These are phyloP conservation scores for Xenoacremonium recifei DNA, from an alignment of 2,329 filamentous ascomycete genomes.

Conservation along the genomic window DNA sequence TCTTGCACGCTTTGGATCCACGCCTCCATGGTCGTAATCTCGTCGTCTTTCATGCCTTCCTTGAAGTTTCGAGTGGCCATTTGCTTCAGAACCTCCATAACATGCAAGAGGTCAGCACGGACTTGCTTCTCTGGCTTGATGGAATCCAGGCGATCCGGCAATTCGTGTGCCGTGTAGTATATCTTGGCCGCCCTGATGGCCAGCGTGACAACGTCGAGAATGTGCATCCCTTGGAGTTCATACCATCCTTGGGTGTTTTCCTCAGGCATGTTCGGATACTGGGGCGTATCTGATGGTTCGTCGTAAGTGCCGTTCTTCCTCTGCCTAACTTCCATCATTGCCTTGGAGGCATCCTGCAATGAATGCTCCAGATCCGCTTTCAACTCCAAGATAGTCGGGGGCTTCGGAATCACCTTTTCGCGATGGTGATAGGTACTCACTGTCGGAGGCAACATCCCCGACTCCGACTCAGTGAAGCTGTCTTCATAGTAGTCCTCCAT, in stretches of 20 bases:
- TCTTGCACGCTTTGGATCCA: conserved; percentile 80
- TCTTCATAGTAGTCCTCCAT: conserved; percentile 53
- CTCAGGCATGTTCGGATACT: conserved; percentile 40
- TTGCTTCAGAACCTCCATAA: conserved; percentile 88
- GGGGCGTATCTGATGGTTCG: conserved; percentile 25
- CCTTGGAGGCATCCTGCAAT: conserved; percentile 66
- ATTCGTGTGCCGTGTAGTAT: conserved; percentile 92
- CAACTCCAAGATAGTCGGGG: conserved; percentile 78
- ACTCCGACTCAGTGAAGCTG: conserved; percentile 61
- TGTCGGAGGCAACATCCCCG: conserved; percentile 89
- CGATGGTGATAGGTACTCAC: conserved; percentile 92
- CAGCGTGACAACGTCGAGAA: conserved; percentile 88
- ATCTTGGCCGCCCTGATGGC: conserved; percentile 95
- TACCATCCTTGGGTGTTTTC: conserved; percentile 66
- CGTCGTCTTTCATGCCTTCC: conserved; percentile 75
- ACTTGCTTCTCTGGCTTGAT: conserved; percentile 88
- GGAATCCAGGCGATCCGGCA: conserved; percentile 78
- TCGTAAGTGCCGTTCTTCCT: conserved; percentile 32
- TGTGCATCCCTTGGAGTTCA: conserved; percentile 86
- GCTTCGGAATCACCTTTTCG: conserved; percentile 76
- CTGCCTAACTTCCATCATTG: conserved; percentile 58
- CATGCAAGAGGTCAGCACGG: conserved; percentile 76
- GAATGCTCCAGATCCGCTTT: conserved; percentile 65
- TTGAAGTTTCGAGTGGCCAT: conserved; percentile 87
- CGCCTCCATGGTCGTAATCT: conserved; percentile 69